A percentile compares a stretch with the other conserved stretches of the same genome.
Evolutionary conservation across 495 filamentous ascomycete species (phyloP).

Genomic region (Pseudotulostoma volvatum): DNA sequence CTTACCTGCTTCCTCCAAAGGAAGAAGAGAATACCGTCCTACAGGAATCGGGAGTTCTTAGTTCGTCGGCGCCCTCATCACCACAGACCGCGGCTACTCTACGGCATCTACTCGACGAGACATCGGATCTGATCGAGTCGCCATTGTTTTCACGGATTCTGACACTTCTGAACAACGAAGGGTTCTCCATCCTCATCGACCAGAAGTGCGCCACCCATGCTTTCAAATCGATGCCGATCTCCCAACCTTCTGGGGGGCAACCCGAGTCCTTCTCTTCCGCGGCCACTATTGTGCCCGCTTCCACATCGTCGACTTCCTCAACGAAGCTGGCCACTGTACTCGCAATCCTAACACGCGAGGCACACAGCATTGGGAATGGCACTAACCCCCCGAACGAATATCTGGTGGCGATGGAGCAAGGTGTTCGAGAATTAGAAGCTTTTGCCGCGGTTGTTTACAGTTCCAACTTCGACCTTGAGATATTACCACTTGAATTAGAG

Average conservation of each 20-base stretch:
- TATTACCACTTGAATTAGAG: conserved; percentile 18
- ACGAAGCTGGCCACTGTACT: conserved; percentile 81
- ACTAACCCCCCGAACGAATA: conserved; percentile 60
- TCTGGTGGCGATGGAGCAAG: conserved; percentile 59
- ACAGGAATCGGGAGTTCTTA: conserved; percentile 61
- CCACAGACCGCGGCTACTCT: conserved; percentile 39
- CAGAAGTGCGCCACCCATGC: conserved; percentile 59
- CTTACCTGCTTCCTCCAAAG: conserved; percentile 62
- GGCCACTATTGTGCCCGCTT: conserved; percentile 21
- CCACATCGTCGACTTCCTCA: conserved; percentile 25
- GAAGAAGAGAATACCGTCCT: conserved; percentile 70
- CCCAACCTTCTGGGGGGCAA: conserved; percentile 22
- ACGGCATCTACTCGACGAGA: conserved; percentile 85
- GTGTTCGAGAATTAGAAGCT: conserved; percentile 71
- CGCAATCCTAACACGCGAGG: conserved; percentile 72
- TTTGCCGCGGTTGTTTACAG: conserved; percentile 91
- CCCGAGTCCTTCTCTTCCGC: conserved; percentile 28
- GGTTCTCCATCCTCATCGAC: conserved; percentile 68
- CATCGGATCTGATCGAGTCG: conserved; percentile 87
- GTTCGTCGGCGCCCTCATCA: conserved; percentile 28
- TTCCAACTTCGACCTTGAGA: conserved; percentile 69
- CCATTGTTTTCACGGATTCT: conserved; percentile 73
- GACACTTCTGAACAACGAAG: conserved; percentile 70
- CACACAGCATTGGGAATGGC: conserved; percentile 76
- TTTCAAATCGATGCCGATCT: conserved; percentile 39